These are phyloP conservation scores for Botrytis sinoallii DNA, from an alignment of 2,329 filamentous ascomycete genomes.

Conservation along the genomic window DNA sequence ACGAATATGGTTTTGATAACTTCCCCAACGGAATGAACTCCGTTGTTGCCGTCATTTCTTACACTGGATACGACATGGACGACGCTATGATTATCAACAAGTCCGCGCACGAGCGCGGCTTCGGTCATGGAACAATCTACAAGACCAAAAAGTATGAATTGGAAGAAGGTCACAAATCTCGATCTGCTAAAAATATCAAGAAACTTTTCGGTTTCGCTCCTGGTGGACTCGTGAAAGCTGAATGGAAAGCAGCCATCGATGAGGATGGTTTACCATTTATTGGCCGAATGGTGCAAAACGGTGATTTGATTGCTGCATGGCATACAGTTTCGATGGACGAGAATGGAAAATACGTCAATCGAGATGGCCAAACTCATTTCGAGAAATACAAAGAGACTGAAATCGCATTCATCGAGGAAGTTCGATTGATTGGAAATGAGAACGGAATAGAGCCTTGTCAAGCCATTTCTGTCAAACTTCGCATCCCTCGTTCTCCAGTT, in stretches of 20 bases:
- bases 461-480: slow-evolving; percentile 87
- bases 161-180: slow-evolving; percentile 67
- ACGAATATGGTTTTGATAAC: slow-evolving; percentile 94
- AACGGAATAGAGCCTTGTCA: slow-evolving; percentile 79
- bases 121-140: slow-evolving; percentile 94
- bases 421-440: slow-evolving; percentile 85
- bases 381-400: slow-evolving; percentile 95
- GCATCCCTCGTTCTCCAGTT: slow-evolving; percentile 82
- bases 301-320: slow-evolving; percentile 83
- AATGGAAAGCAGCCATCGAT: slow-evolving; percentile 71
- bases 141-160: slow-evolving; percentile 92
- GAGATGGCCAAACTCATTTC: slow-evolving; percentile 80
- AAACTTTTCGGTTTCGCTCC: slow-evolving; percentile 93
- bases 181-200: slow-evolving; percentile 64
- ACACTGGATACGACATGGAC: slow-evolving; percentile 99
- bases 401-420: slow-evolving; percentile 84
- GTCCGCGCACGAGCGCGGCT: slow-evolving; percentile 90
- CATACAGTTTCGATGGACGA: slow-evolving; percentile 83
- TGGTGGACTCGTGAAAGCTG: slow-evolving; percentile 65
- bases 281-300: slow-evolving; percentile 73
- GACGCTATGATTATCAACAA: slow-evolving; percentile 99
- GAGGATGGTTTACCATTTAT: slow-evolving; percentile 83
- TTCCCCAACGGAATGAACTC: slow-evolving; percentile 97
- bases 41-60: slow-evolving; percentile 95
- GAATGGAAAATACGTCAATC: slow-evolving; percentile 74